Percentiles rank a stretch among this genome's conserved stretches.
Evolutionary conservation across 2,329 filamentous ascomycete genomes (phyloP).

Genomic region (Hortaea werneckii): DNA sequence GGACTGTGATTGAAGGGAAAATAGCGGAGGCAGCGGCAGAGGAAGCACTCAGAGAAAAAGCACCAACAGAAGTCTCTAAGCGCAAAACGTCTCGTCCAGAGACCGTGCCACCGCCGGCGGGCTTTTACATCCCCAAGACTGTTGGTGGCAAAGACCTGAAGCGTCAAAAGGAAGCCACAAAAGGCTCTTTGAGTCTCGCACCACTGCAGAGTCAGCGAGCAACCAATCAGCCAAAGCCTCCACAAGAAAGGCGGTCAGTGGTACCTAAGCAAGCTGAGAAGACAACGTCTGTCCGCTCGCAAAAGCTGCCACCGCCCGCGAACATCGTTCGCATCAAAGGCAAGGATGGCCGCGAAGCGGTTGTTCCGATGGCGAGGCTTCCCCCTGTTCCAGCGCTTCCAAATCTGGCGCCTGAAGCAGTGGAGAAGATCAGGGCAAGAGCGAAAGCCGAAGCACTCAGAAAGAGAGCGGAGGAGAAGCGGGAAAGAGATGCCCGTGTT

Average conservation of each 20-base stretch:
- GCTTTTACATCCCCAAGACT: slow-evolving; percentile 2
- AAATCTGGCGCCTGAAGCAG: not conserved
- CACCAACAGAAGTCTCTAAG: not conserved
- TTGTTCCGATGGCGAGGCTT: slow-evolving; percentile 7
- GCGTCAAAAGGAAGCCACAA: not conserved
- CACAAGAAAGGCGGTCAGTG: not conserved
- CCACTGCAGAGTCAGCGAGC: too few relatives aligned
- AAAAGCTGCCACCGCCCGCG: not conserved
- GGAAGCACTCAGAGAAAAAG: not conserved
- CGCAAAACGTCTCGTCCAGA: not conserved
- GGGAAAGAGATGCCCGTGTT: slow-evolving; percentile 1
- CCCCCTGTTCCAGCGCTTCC: not conserved
- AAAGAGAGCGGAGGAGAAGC: not conserved
- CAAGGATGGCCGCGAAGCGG: slow-evolving; percentile 15
- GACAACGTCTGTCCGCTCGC: not conserved
- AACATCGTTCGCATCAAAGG: slow-evolving; percentile 8
- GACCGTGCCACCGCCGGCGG: not conserved
- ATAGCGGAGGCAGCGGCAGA: not conserved
- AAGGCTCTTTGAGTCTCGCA: not conserved
- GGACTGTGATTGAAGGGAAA: not conserved
- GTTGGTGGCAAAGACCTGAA: not conserved
- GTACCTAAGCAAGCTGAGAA: not conserved
- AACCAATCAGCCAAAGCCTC: not conserved
- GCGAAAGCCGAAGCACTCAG: not conserved
- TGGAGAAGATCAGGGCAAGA: not conserved